Percentiles rank a stretch among this genome's conserved stretches.
Conservation (phyloP, 1,284 basidiomycete species). For the Puccinia horiana region DNA sequence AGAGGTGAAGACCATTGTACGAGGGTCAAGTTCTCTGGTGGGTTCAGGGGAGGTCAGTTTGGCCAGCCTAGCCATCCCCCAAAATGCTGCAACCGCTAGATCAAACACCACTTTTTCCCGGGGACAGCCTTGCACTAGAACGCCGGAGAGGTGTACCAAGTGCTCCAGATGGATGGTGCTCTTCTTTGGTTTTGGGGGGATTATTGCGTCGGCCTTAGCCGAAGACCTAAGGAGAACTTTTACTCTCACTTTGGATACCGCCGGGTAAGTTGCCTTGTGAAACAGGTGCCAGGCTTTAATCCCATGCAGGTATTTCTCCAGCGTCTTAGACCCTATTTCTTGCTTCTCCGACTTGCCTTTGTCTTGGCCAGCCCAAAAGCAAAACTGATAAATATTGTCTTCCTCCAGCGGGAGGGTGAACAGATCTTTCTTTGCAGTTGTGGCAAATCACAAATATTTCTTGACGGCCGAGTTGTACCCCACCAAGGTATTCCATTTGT, state of each 20-base stretch:
- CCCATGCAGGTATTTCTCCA: not conserved
- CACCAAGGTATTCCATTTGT: no score
- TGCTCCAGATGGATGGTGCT: not conserved
- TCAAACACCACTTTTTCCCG: not conserved
- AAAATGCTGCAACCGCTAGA: not conserved
- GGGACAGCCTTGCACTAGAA: not conserved
- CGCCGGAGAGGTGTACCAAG: not conserved
- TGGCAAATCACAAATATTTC: no score
- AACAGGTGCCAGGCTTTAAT: not conserved
- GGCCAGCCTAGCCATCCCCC: not conserved
- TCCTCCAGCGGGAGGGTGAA: not conserved
- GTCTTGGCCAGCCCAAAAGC: not conserved
- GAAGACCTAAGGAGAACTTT: not conserved
- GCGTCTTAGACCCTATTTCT: not conserved
- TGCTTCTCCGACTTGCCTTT: not conserved
- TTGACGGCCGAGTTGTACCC: no score
- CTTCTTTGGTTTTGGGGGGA: not conserved
- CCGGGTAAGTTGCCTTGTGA: not conserved
- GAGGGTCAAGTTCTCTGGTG: not conserved
- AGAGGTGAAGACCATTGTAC: not conserved
- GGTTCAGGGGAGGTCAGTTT: not conserved
- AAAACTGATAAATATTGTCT: not conserved
- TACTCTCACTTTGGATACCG: no score
- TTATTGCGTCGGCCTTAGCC: not conserved
- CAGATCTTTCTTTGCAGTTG: not conserved